A percentile compares a stretch with the other conserved stretches of the same genome.
Evolutionary conservation across 805 yeast genomes (phyloP).

Genomic region (Candida oleophila): DNA sequence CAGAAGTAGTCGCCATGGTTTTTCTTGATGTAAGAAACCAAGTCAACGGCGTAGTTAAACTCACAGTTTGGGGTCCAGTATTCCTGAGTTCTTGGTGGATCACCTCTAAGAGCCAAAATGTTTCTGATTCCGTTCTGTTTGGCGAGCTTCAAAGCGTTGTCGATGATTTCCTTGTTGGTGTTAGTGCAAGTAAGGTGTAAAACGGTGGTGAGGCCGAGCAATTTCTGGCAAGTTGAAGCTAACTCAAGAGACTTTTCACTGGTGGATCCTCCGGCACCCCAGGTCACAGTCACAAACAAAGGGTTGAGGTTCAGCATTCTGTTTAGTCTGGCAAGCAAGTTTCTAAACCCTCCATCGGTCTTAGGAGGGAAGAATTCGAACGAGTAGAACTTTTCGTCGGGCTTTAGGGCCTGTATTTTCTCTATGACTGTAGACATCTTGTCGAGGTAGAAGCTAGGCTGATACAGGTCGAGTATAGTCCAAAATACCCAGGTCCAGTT

Average conservation of each 20-base stretch:
- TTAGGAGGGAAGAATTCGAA: conserved; percentile 98
- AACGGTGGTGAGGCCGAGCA: conserved; percentile 83
- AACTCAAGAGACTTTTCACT: conserved; percentile 81
- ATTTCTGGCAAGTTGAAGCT: conserved; percentile 73
- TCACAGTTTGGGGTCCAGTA: conserved; percentile 55
- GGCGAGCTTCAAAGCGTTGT: conserved; percentile 72
- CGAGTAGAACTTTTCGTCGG: conserved; percentile 68
- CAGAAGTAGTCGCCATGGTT: conserved; percentile 81
- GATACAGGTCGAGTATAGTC: background rate
- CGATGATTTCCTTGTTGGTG: conserved; percentile 74
- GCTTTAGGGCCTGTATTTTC: conserved; percentile 46
- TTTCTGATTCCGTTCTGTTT: conserved; percentile 78
- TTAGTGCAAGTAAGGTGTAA: conserved; percentile 96
- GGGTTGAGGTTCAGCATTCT: conserved; percentile 91
- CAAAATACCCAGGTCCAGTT: background rate
- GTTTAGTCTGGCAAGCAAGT: conserved; percentile 79
- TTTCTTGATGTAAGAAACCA: conserved; percentile 74
- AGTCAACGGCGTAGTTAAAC: conserved; percentile 79
- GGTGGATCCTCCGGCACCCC: conserved; percentile 99
- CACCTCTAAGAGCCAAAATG: conserved; percentile 92
- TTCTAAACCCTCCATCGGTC: conserved; percentile 84
- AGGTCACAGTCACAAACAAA: conserved; percentile 85
- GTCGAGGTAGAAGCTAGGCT: background rate
- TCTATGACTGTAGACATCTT: conserved; percentile 45
- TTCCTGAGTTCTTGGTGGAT: conserved; percentile 82